A percentile compares a stretch with the other conserved stretches of the same genome.
These are phyloP conservation scores for Pseudomonodictys pantanalensis DNA, from an alignment of 495 filamentous ascomycete species.

Conservation along the genomic window DNA sequence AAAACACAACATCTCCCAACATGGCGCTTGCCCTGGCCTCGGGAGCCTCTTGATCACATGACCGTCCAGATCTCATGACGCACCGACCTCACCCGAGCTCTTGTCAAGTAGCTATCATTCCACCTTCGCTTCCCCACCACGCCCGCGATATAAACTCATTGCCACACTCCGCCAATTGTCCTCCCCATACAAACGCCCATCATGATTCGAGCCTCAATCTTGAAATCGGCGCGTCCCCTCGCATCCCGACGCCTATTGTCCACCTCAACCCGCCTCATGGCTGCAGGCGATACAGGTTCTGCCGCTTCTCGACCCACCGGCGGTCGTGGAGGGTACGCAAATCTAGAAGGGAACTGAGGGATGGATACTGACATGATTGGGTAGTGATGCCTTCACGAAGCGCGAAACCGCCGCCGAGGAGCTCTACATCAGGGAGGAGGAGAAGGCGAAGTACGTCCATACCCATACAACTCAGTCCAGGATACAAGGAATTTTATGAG, in stretches of 20 bases:
- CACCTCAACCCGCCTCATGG: constrained; percentile 39
- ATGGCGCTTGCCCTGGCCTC: too few relatives aligned
- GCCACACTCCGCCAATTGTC: too few relatives aligned
- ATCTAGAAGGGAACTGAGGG: too few relatives aligned
- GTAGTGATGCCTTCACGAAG: constrained; percentile 82
- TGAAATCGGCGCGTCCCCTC: constrained; percentile 22
- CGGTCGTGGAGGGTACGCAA: too few relatives aligned
- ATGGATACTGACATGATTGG: not conserved
- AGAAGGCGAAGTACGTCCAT: constrained; percentile 72
- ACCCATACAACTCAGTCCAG: not conserved
- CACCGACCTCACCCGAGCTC: constrained; percentile 2
- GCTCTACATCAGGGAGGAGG: constrained; percentile 75
- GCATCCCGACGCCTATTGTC: constrained; percentile 36
- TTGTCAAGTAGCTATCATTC: too few relatives aligned
- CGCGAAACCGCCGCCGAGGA: constrained; percentile 87
- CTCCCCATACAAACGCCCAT: constrained; percentile 3
- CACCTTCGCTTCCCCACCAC: too few relatives aligned
- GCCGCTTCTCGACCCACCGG: constrained; percentile 45
- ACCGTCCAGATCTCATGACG: too few relatives aligned
- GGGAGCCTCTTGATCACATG: too few relatives aligned
- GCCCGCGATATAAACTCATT: too few relatives aligned
- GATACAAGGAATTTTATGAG: not conserved
- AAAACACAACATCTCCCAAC: too few relatives aligned
- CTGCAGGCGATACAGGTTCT: constrained; percentile 50
- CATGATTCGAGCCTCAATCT: constrained; percentile 31